Evolutionary conservation across 495 filamentous ascomycete genomes (phyloP).

Genomic region (Neurospora intermedia): DNA sequence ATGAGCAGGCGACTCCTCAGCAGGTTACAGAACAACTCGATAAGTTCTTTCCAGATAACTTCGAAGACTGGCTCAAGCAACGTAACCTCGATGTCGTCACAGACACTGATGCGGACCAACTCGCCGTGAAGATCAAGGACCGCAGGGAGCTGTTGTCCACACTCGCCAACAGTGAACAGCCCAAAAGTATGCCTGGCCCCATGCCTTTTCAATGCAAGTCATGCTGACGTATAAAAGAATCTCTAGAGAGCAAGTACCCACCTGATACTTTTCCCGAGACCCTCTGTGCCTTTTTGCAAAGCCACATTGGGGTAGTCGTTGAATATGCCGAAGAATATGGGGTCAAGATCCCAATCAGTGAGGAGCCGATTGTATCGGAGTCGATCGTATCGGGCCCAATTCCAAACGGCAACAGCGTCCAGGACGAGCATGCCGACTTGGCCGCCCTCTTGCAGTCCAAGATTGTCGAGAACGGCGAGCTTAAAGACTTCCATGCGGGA

Average conservation of each 20-base stretch:
- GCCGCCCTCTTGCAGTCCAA: conserved; percentile 18
- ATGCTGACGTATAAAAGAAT: conserved; percentile 28
- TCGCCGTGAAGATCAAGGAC: conserved; percentile 52
- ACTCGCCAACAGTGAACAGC: conserved; percentile 43
- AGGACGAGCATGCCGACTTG: conserved; percentile 24
- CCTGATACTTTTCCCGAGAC: conserved; percentile 68
- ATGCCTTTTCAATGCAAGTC: background rate
- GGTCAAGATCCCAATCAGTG: conserved; percentile 23
- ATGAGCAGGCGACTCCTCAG: conserved; percentile 43
- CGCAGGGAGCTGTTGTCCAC: conserved; percentile 57
- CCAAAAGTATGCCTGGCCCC: conserved; percentile 30
- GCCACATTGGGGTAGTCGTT: conserved; percentile 59
- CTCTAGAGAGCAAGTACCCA: conserved; percentile 65
- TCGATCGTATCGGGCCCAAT: conserved; percentile 7
- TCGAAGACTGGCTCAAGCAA: conserved; percentile 52
- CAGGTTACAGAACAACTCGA: conserved; percentile 56
- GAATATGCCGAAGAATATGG: conserved; percentile 35
- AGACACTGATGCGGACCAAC: conserved; percentile 62
- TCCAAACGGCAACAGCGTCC: conserved; percentile 5
- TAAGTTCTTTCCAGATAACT: conserved; percentile 59
- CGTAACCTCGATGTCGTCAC: conserved; percentile 57
- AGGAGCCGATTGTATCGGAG: conserved; percentile 16
- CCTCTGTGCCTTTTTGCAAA: conserved; percentile 62
- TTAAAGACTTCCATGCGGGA: conserved; percentile 3
- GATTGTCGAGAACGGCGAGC: conserved; percentile 3